These are phyloP conservation scores for Clathrus columnatus DNA, from an alignment of 768 basidiomycete genomes.

Conservation along the genomic window DNA sequence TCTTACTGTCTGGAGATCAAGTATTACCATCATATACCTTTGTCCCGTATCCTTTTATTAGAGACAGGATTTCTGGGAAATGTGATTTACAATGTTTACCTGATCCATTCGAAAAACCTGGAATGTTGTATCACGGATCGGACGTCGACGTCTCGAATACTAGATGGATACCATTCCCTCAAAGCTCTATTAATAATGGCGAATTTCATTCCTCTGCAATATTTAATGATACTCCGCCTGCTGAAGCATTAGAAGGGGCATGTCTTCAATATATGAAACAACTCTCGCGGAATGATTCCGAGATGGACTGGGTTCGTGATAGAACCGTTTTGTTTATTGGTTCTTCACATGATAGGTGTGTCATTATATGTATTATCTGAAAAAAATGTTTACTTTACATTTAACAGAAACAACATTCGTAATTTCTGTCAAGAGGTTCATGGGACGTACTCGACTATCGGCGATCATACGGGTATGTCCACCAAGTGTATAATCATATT, in stretches of 20 bases:
- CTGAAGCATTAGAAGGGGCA: neutral
- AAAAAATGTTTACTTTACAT: neutral
- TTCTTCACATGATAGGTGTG: slow-evolving; percentile 9
- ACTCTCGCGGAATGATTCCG: neutral
- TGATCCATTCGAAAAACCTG: slow-evolving; percentile 6
- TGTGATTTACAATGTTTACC: neutral
- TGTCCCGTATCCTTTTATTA: neutral
- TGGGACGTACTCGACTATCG: neutral
- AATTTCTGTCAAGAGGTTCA: neutral
- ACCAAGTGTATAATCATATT: neutral
- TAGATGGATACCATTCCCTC: slow-evolving; percentile 8
- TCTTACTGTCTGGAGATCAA: neutral
- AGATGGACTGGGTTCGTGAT: slow-evolving; percentile 2
- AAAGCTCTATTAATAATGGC: neutral
- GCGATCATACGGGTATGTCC: neutral
- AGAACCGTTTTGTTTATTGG: slow-evolving; percentile 8
- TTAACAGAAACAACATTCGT: neutral
- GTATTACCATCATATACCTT: neutral
- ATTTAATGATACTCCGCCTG: neutral
- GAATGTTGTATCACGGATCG: neutral
- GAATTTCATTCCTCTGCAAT: neutral
- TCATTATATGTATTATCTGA: neutral
- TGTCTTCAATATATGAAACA: slow-evolving; percentile 5
- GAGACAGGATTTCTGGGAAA: neutral
- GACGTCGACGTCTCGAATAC: neutral